Evolutionary conservation across 2,329 filamentous ascomycete species (phyloP).

Genomic region (Xenosphaeropsis pyriputrescens): DNA sequence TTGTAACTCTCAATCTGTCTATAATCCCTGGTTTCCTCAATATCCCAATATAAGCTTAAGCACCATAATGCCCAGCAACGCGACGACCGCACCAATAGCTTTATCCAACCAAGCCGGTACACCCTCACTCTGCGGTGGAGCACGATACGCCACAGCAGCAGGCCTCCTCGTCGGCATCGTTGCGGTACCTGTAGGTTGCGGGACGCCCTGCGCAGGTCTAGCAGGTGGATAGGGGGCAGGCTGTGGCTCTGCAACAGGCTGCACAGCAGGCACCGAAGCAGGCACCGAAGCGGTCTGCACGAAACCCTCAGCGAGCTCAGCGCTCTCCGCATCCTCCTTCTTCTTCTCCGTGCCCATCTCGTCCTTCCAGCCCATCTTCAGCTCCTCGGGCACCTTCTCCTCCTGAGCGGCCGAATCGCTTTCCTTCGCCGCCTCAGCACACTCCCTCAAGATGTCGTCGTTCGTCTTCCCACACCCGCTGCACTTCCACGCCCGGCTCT

Average conservation of each 20-base stretch:
- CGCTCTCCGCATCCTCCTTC: conserved; percentile 23
- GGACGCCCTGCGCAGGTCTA: conserved; percentile 17
- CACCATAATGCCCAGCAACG: conserved; percentile 58
- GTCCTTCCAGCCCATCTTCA: conserved; percentile 55
- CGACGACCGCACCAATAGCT: conserved; percentile 58
- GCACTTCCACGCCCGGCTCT: conserved; percentile 55
- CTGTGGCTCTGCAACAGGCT: conserved; percentile 6
- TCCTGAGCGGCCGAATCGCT: conserved; percentile 17
- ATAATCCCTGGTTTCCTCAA: too few relatives aligned
- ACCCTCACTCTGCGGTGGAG: conserved; percentile 24
- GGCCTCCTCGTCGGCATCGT: conserved; percentile 5
- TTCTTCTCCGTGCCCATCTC: conserved; percentile 37
- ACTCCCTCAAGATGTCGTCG: conserved; percentile 57
- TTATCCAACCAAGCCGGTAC: conserved; percentile 69
- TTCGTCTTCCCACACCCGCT: conserved; percentile 56
- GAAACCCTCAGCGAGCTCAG: conserved; percentile 41
- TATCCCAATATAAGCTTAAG: conserved; percentile 28
- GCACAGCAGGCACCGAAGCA: conserved; percentile 6
- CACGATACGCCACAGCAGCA: too few relatives aligned
- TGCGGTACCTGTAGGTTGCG: conserved; percentile 16
- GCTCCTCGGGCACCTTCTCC: conserved; percentile 33
- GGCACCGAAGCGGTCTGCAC: conserved; percentile 35
- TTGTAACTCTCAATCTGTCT: background rate
- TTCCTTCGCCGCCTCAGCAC: conserved; percentile 39
- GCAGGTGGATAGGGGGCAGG: conserved; percentile 9